Evolutionary conservation across 1,284 basidiomycete species (phyloP), one percentile per base, ranked within the genome.

Genomic region (Cutaneotrichosporon sp.): DNA sequence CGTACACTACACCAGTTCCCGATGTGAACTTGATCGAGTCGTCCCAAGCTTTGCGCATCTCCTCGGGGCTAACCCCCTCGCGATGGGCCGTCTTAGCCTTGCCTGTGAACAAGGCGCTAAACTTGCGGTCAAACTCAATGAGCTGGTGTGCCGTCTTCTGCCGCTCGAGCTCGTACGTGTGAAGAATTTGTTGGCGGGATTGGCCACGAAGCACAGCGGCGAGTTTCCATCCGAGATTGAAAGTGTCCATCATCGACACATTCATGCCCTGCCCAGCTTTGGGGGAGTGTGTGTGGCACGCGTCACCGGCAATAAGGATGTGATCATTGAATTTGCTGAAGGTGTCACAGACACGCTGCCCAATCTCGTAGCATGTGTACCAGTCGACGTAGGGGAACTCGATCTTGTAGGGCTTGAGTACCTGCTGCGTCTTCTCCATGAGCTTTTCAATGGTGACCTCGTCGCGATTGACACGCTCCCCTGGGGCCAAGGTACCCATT

Each of bases 81-180:
- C 37, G 19, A 4, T 39, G 39, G 25, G 29, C 35, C 27, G 78
- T 77, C 47, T 53, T 53, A 8, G 86, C 84, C 71, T 88, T 88
- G 41, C 82, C 84, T 16, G 86, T 88, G 71, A 90, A 89, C 20
- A 90, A 74, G 11, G 80, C 78, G 2, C 86, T 80, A 65, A 84
- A 88, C 61, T 84, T 75, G 68, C 83, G 84, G 71, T 92, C 89
- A 61, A 90, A 90, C 52, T 81, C 70, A 61, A 91, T 90, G 49
- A 92, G 78, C 60, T 90, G 85, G 68, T 86, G 54, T 9, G 61
- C 61, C 11, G 59, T 57, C 33, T 55, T 50, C 38, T 58, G 58
- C n/a, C 61, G 46, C 42, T 62, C 61, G 27, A 52, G 42, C 27
- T 56, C 50, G 51, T 56, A 62, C 3, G 89, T 90, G 62, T 83